A percentile compares a stretch with the other conserved stretches of the same genome.
Conservation (phyloP, 768 basidiomycete species). For the Leucogyrophana mollusca region DNA sequence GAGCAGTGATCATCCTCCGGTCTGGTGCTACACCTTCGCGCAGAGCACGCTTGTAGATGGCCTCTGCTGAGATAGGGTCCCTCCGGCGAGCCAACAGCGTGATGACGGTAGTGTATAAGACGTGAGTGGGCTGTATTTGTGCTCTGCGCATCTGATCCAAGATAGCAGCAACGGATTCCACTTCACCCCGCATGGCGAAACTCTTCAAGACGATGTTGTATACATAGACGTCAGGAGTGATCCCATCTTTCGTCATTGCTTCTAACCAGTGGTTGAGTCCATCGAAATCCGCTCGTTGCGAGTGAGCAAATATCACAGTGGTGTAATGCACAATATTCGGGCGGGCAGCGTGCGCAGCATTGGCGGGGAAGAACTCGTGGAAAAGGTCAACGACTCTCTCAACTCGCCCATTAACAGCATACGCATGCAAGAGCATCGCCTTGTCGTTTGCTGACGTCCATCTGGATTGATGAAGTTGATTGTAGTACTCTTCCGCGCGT, state of each 20-base stretch:
- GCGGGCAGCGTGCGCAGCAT: slow-evolving; percentile 23
- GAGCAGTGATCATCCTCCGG: slow-evolving; percentile 58
- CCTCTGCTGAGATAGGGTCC: slow-evolving; percentile 65
- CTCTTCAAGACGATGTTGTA: slow-evolving; percentile 61
- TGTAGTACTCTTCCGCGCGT: slow-evolving; percentile 44
- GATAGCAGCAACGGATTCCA: slow-evolving; percentile 46
- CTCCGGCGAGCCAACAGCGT: slow-evolving; percentile 59
- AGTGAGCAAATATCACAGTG: slow-evolving; percentile 54
- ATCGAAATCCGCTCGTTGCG: slow-evolving; percentile 42
- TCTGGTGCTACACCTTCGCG: slow-evolving; percentile 63
- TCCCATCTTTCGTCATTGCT: slow-evolving; percentile 46
- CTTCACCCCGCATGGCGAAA: slow-evolving; percentile 53
- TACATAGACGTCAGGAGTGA: slow-evolving; percentile 52
- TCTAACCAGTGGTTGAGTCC: slow-evolving; percentile 56
- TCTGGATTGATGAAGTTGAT: slow-evolving; percentile 28
- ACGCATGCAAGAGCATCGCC: slow-evolving; percentile 53
- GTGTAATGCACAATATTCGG: slow-evolving; percentile 55
- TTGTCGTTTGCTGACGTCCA: slow-evolving; percentile 29
- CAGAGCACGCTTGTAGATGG: slow-evolving; percentile 63
- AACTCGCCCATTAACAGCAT: slow-evolving; percentile 46
- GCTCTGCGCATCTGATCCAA: slow-evolving; percentile 61
- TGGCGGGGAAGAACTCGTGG: slow-evolving; percentile 48
- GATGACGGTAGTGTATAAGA: slow-evolving; percentile 68
- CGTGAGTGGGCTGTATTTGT: slow-evolving; percentile 43
- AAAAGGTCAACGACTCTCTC: slow-evolving; percentile 49